Evolutionary conservation across 495 filamentous ascomycete genomes (phyloP), one percentile per base, ranked within the genome.

Genomic region (Xylaria intraflava): DNA sequence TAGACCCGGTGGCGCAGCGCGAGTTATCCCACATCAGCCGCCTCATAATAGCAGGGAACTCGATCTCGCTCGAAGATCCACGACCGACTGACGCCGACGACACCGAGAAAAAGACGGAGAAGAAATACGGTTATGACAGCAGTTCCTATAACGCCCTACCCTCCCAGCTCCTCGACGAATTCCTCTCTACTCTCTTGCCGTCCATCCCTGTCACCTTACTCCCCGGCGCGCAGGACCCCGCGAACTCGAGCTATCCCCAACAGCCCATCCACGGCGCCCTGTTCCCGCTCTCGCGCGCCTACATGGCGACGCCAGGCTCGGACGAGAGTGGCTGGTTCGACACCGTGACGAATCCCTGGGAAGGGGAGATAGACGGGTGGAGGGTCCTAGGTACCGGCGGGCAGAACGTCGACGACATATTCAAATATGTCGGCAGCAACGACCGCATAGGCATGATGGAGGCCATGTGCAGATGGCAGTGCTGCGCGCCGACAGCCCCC

Each of bases 51-150:
- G 91, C 90, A 6, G 93, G 93, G 14, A 91, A 96, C 67, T 95
- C 90, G 3, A 79, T 97, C 19, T 76, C 81, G 0, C 55, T 64
- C 12, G 70, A 76, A 10, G 67, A 66, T 12, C 65, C 69, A 22
- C 55, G 52, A 22, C 52, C 57, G 4, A 42, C 45, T 8, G 64
- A 68, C 50, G 70, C 71, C n/a, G 68, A 66, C 5, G 17, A 49
- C 20, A 38, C 49, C 0, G 65, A 69, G 22, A 72, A 73, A 45
- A 72, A 69, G 48, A 35, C 59, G 2, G 55, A 55, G 23, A 95
- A 92, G 65, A 96, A 93, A 57, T 97, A 97, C 70, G 92, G 94
- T 46, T 97, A 97, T 72, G 93, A 97, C 67, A 82, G 87, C 48
- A 81, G 83, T 27, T 69, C 87, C 1, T 97, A 95, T 72, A 93